phyloP scores from a whole-genome alignment of 768 basidiomycete species.

The Boletus pseudo-olivaceus region DNA sequence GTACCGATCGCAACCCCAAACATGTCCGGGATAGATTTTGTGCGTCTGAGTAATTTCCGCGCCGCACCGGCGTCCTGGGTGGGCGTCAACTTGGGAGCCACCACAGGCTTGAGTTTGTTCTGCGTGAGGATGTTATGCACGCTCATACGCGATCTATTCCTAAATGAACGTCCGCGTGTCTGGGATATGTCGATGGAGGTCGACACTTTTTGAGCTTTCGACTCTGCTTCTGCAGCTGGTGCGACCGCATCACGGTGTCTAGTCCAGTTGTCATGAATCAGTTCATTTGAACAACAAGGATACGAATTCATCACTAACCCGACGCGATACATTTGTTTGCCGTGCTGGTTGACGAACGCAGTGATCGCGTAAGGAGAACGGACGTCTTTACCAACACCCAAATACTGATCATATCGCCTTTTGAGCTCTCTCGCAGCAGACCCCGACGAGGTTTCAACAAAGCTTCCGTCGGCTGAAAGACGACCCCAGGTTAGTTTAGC shows the following conservation, averaged over 20 bases:
- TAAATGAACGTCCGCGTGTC: slow-evolving; percentile 36
- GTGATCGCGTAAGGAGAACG: slow-evolving; percentile 81
- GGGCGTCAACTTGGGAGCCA: slow-evolving; percentile 19
- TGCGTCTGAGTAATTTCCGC: slow-evolving; percentile 62
- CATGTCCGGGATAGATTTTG: slow-evolving; percentile 69
- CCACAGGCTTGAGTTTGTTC: slow-evolving; percentile 45
- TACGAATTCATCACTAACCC: slow-evolving; percentile 48
- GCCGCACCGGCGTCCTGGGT: slow-evolving; percentile 32
- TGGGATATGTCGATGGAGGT: slow-evolving; percentile 33
- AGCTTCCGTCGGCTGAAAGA: slow-evolving; percentile 63
- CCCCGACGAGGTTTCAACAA: slow-evolving; percentile 77
- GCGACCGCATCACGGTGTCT: slow-evolving; percentile 63
- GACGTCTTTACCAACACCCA: slow-evolving; percentile 62
- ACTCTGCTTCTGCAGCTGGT: slow-evolving; percentile 55
- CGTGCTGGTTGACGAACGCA: slow-evolving; percentile 78
- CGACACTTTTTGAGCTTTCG: slow-evolving; percentile 32
- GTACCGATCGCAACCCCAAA: slow-evolving; percentile 25
- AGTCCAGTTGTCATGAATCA: slow-evolving; percentile 1
- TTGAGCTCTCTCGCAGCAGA: slow-evolving; percentile 76
- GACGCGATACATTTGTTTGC: slow-evolving; percentile 72
- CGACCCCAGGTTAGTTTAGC: background rate
- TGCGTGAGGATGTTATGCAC: slow-evolving; percentile 54
- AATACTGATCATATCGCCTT: slow-evolving; percentile 63
- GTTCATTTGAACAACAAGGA: background rate
- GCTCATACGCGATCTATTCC: slow-evolving; percentile 65